Base-by-base conservation (phyloP, 2,329 filamentous ascomycete genomes). In the Fusarium multiceps region DNA sequence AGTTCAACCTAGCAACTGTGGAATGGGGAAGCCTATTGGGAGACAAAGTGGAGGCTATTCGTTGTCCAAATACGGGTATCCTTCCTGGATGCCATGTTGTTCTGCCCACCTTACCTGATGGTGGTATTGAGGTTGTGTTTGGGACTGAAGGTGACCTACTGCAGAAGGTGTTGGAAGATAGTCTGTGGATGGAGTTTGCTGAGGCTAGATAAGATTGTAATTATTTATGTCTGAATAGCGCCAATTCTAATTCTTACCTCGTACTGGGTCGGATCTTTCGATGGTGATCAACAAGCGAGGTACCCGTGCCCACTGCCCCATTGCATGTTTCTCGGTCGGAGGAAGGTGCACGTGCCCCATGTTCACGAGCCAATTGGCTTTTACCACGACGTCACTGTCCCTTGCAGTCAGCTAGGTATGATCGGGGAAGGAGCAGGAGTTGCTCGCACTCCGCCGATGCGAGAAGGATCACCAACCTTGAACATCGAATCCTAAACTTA, bases 121-220 rank as follows among this genome's bases (percentile, higher is more conserved):
- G 66, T 13, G 63, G 63, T 4, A 34, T 67, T 20, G 63, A 69
- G 27, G 55, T 68, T 12, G 42, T 69, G 1, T 53, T 69, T 32
- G 66, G 66, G 3, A 45, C 37, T 4, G 54, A 30, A 5, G 45
- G 37, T 1, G 3, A 11, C 2, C 7, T 68, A 14, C n/a, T 49
- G 40, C 2, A 58, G 2, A 65, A 46, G 12, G 51, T 65, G 5
- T 49, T 58, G 20, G 12, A 65, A 18, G 59, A 68, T 16, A 32
- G 45, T 1, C 45, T 65, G 3, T 69, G 63, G 63, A 64, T 40
- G 30, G 63, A 56, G 23, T 69, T 56, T 51, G 63, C 63, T 7
- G 49, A 55, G 25, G 42, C 66, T 2, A 59, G 59, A 11, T 34
- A 4, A n/a, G 1, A 12, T 3, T 7, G 18, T 37, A n/a, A 12